phyloP scores from a whole-genome alignment of 208 protist genomes.

The Acanthamoeba rhysodes region DNA sequence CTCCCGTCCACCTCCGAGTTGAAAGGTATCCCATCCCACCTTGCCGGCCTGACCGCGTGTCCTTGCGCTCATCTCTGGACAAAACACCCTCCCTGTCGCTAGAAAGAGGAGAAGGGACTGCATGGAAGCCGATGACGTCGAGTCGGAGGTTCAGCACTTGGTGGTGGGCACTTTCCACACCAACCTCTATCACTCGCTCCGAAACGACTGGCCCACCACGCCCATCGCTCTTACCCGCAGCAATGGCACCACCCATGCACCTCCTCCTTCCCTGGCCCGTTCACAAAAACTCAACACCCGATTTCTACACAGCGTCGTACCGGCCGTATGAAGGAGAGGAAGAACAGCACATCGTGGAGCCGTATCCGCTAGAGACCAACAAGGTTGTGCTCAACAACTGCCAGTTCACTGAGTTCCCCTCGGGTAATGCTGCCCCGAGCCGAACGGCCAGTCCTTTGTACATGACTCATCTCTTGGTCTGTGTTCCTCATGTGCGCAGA shows the following conservation, averaged over 20 bases:
- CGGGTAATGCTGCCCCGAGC: neutral
- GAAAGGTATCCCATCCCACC: neutral
- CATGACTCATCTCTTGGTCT: no score
- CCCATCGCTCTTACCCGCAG: neutral
- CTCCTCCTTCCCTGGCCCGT: neutral
- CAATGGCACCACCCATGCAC: neutral
- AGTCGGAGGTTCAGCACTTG: neutral
- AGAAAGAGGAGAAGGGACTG: neutral
- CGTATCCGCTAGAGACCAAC: neutral
- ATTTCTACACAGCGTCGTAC: neutral
- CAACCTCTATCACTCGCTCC: constrained; percentile 26
- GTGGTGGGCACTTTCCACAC: constrained; percentile 1
- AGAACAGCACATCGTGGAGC: neutral
- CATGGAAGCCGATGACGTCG: neutral
- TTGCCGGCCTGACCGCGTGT: neutral
- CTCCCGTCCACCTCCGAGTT: constrained; percentile 8
- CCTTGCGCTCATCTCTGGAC: neutral
- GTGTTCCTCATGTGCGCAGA: neutral
- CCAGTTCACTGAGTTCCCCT: neutral
- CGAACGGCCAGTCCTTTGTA: no score
- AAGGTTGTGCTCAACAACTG: neutral
- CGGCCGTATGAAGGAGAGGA: neutral
- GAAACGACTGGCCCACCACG: constrained; percentile 19
- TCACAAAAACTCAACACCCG: neutral
- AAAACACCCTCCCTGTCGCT: neutral